phyloP scores from a whole-genome alignment of 2,329 filamentous ascomycete species.

The Lachnellula suecica region DNA sequence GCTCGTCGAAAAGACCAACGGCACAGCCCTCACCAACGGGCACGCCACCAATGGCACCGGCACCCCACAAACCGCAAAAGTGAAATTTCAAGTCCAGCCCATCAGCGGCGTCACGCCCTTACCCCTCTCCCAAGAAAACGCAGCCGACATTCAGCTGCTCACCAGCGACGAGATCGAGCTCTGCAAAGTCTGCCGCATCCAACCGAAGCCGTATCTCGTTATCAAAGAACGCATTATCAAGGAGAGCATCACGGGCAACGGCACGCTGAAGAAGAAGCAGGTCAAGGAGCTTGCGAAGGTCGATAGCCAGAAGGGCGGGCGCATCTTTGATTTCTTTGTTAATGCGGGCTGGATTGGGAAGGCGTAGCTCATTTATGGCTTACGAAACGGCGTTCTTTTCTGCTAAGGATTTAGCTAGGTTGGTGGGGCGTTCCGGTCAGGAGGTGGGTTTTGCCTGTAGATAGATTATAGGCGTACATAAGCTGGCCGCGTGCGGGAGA shows the following conservation, averaged over 20 bases:
- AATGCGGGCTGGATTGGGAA: conserved; percentile 90
- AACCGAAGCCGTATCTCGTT: conserved; percentile 92
- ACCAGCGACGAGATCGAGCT: conserved; percentile 82
- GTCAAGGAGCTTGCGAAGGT: conserved; percentile 82
- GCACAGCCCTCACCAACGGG: conserved; percentile 45
- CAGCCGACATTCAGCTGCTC: conserved; percentile 81
- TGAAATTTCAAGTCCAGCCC: conserved; percentile 51
- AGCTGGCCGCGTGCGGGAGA: no score
- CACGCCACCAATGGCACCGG: conserved; percentile 42
- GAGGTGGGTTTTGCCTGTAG: no score
- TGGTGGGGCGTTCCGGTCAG: no score
- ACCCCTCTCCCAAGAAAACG: conserved; percentile 52
- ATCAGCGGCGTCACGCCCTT: conserved; percentile 42
- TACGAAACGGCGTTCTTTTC: not conserved
- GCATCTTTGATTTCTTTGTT: conserved; percentile 93
- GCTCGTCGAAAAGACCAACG: conserved; percentile 38
- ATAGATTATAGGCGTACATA: no score
- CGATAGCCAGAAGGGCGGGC: conserved; percentile 79
- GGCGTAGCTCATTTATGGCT: conserved; percentile 45
- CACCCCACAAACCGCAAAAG: conserved; percentile 39
- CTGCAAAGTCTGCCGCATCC: conserved; percentile 79
- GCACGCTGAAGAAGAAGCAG: conserved; percentile 89
- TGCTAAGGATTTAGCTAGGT: not conserved
- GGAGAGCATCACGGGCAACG: conserved; percentile 86
- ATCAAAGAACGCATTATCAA: conserved; percentile 93